Evolutionary conservation across 805 yeast genomes (phyloP).

Genomic region (Tetrapisispora phaffii): DNA sequence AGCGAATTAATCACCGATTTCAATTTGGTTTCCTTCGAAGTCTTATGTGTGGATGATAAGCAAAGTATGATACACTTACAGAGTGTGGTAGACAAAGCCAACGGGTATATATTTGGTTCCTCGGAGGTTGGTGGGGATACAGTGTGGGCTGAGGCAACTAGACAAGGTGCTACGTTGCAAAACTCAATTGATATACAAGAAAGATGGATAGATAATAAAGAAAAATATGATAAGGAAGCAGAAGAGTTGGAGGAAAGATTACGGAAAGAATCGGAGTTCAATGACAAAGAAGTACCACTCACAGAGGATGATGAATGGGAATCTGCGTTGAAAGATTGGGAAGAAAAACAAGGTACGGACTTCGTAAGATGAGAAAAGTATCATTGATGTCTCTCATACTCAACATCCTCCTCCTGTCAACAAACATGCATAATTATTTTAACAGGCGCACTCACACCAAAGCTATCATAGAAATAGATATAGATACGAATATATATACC

Average conservation of each 20-base stretch:
- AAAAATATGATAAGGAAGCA: conserved; percentile 58
- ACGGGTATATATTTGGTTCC: conserved; percentile 87
- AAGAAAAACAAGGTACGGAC: conserved; percentile 27
- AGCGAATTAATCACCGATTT: conserved; percentile 82
- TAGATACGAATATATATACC: too few relatives aligned
- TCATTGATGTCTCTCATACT: too few relatives aligned
- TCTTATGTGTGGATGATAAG: conserved; percentile 83
- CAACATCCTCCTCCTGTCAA: too few relatives aligned
- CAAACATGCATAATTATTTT: too few relatives aligned
- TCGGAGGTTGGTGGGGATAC: conserved; percentile 96
- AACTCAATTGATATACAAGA: conserved; percentile 67
- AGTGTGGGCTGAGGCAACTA: conserved; percentile 91
- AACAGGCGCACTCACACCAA: too few relatives aligned
- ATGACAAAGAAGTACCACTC: conserved; percentile 41
- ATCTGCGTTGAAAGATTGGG: conserved; percentile 50
- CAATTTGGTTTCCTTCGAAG: conserved; percentile 80
- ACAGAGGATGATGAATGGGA: conserved; percentile 69
- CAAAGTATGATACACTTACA: conserved; percentile 79
- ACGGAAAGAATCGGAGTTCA: conserved; percentile 33
- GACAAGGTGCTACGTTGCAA: conserved; percentile 57
- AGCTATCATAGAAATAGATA: too few relatives aligned
- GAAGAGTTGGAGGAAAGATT: conserved; percentile 36
- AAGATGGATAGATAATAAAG: conserved; percentile 86
- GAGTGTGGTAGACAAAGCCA: conserved; percentile 75
- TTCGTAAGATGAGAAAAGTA: not conserved